Evolutionary conservation across 441 rosid species (phyloP), one percentile per base, ranked within the genome.

Genomic region (Adansonia rubrostipa): DNA sequence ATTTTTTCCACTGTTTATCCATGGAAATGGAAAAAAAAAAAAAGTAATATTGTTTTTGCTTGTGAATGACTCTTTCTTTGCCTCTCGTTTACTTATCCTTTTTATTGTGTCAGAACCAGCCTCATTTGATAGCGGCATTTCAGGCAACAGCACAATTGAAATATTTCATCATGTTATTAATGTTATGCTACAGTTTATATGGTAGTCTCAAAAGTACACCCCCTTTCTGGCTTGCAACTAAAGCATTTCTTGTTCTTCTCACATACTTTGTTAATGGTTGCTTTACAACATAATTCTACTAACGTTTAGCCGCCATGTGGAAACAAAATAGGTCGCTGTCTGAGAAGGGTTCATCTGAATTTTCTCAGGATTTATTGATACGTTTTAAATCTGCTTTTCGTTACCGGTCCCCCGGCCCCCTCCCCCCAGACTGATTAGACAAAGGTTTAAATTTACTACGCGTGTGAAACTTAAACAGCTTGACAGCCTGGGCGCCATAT

Each of bases 281-380:
- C 62, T 65, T 77, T 17, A 8, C 60, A n/a, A 62, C 57, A 22
- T 51, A 70, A 50, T 56, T 54, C 44, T 15, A 24, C 24, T 66
- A 3, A 42, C 0, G 28, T 42, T 42, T 66, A 42, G 58, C 68
- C n/a, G 62, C 76, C 61, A 79, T 57, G 57, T 71, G 44, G 19
- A 71, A 63, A 47, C 76, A 64, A 70, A 77, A 65, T 54, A 50
- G 75, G 80, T 56, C 61, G 53, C 50, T 80, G 61, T 78, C 84
- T 42, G 42, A 47, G 20, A 75, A 44, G 77, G 80, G 86, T 82
- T 82, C 83, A 60, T 71, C 74, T 3, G 83, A 42, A 42, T 28
- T 28, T 28, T 28, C 33, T 28, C 33, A 28, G 33, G 33, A 28
- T 28, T 28, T 28, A 62, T 62, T 33, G 68, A 63, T 63, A 33